phyloP scores from a whole-genome alignment of 345 rosid species.

The Citrus inodora region DNA sequence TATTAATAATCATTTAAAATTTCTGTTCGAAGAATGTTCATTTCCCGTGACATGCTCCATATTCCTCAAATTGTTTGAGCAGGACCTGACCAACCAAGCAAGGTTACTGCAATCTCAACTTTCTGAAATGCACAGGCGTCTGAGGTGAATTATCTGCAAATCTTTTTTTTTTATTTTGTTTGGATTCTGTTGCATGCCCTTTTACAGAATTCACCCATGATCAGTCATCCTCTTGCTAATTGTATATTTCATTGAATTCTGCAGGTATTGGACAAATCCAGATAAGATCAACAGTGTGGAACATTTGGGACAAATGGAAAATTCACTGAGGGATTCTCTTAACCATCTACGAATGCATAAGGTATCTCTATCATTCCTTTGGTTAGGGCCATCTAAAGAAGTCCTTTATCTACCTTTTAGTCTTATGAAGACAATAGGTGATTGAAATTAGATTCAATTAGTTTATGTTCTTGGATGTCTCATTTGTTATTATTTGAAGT shows the following conservation, averaged over 20 bases:
- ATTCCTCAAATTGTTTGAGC: constrained; percentile 16
- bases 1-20: not conserved
- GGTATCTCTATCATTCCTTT: constrained; percentile 33
- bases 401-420: not conserved
- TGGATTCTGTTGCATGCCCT: not conserved
- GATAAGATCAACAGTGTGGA: constrained; percentile 59
- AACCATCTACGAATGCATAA: constrained; percentile 48
- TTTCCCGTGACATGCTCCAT: constrained; percentile 12
- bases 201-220: not conserved
- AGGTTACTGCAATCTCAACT: constrained; percentile 44
- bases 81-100: constrained; percentile 47
- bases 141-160: constrained; percentile 38
- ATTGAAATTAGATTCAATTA: not conserved
- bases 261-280: constrained; percentile 60
- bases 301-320: constrained; percentile 58
- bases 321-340: constrained; percentile 55
- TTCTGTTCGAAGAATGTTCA: not conserved
- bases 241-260: constrained; percentile 19
- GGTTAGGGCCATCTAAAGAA: not conserved
- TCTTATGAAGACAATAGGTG: not conserved
- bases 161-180: not conserved
- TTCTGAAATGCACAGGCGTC: constrained; percentile 48
- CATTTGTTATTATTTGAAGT: not conserved
- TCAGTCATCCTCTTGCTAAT: constrained; percentile 2
- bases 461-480: not conserved